Conservation (phyloP, 257 asterid species). For the Solanum arcanum region DNA sequence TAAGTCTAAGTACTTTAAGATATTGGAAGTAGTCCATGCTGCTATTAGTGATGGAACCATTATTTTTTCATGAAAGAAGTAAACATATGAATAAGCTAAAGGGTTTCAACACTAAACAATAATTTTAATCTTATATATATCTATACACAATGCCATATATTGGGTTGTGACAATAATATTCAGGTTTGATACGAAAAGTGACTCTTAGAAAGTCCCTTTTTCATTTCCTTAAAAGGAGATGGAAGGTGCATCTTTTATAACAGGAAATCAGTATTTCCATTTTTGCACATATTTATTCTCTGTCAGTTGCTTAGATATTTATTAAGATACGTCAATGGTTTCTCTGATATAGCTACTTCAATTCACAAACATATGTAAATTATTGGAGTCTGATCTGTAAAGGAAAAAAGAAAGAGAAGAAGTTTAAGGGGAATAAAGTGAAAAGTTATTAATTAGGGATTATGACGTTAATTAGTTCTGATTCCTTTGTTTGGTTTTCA, state of each 20-base stretch:
- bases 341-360: neutral
- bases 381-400: neutral
- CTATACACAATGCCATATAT: neutral
- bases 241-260: neutral
- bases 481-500: constrained; percentile 17
- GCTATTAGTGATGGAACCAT: neutral
- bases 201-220: neutral
- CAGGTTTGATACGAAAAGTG: neutral
- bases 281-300: neutral
- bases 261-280: neutral
- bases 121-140: neutral
- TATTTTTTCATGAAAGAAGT: neutral
- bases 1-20: neutral
- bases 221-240: neutral
- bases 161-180: neutral
- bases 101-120: neutral
- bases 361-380: neutral
- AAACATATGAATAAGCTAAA: neutral
- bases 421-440: neutral
- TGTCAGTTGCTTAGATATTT: neutral
- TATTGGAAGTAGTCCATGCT: constrained; percentile 34
- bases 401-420: neutral
- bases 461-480: constrained; percentile 14
- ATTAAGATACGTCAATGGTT: neutral
- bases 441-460: constrained; percentile 7